Evolutionary conservation across 345 rosid species (phyloP), one percentile per base, ranked within the genome.

Genomic region (Arabis hirsuta): DNA sequence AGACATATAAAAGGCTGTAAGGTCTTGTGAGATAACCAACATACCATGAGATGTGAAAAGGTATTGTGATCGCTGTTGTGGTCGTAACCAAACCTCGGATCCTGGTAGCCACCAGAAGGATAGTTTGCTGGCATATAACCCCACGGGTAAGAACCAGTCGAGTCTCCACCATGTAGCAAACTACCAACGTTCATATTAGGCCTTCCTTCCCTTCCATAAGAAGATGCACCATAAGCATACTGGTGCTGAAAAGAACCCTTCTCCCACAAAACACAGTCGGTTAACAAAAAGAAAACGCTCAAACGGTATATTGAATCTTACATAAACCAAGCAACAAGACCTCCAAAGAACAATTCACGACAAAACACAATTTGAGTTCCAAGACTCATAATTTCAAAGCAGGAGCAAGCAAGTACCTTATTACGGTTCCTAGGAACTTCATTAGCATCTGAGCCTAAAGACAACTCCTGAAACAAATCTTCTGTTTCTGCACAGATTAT

Each of bases 391-490:
- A 27, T 50, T 26, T 57, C 36, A 50, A 14, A 50, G 14, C 8
- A 16, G 54, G 38, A 67, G 55, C 38, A 62, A 69, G 12, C 0
- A 44, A 60, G 22, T 80, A 87, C 97, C 90, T 83, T 80, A 53
- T 68, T 64, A 20, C 66, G 62, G 26, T 56, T 67, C 43, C 83
- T 81, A 24, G 80, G 36, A 55, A 52, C 79, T 67, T 79, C 84
- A 69, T 46, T 84, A 45, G 76, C 66, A 67, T 84, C 85, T 24
- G 88, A 80, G 54, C 81, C 82, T 20, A 91, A 57, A 12, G 90
- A 80, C 82, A 91, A 65, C 14, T 81, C 83, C 81, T 84, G 82
- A 64, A 89, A 67, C 55, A 84, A 75, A 77, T 82, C 90, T 70
- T 84, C 84, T 72, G 87, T 79, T 32, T 89, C 88, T 86, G 83